Conservation (phyloP, 2,329 filamentous ascomycete genomes). For the Fusarium equiseti region DNA sequence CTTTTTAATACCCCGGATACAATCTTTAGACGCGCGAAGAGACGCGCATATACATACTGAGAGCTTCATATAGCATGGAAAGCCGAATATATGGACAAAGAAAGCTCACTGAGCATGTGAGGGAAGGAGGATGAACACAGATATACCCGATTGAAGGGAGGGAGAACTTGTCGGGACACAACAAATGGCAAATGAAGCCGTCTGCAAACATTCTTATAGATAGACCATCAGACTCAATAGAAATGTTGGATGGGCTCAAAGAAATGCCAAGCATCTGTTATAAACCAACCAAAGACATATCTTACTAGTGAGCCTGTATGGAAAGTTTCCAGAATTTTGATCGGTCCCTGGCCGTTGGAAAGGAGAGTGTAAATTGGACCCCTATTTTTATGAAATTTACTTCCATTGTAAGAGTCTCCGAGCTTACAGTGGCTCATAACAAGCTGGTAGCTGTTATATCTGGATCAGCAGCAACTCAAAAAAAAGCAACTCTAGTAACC, state of each 20-base stretch:
- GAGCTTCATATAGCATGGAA: slow-evolving; percentile 31
- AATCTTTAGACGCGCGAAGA: slow-evolving; percentile 18
- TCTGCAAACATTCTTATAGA: slow-evolving; percentile 21
- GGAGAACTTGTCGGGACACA: slow-evolving; percentile 20
- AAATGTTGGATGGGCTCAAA: slow-evolving; percentile 19
- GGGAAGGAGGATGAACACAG: slow-evolving; percentile 29
- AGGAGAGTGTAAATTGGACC: slow-evolving; percentile 40
- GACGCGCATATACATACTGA: slow-evolving; percentile 24
- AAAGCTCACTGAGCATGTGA: slow-evolving; percentile 17
- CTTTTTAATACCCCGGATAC: slow-evolving; percentile 45
- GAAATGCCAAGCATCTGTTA: neutral
- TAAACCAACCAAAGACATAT: neutral
- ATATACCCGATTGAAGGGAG: slow-evolving; percentile 40
- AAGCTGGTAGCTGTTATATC: neutral
- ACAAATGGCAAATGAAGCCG: slow-evolving; percentile 21
- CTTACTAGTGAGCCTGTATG: neutral
- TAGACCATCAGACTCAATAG: slow-evolving; percentile 29
- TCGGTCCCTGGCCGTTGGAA: slow-evolving; percentile 25
- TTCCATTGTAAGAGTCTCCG: neutral
- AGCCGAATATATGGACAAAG: slow-evolving; percentile 15
- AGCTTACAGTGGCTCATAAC: neutral
- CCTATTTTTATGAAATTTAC: slow-evolving; percentile 29
- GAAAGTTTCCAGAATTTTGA: neutral
- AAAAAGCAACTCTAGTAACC: neutral
- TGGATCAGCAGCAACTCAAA: neutral